Conservation (phyloP, 768 basidiomycete genomes). For the Collybia nuda region DNA sequence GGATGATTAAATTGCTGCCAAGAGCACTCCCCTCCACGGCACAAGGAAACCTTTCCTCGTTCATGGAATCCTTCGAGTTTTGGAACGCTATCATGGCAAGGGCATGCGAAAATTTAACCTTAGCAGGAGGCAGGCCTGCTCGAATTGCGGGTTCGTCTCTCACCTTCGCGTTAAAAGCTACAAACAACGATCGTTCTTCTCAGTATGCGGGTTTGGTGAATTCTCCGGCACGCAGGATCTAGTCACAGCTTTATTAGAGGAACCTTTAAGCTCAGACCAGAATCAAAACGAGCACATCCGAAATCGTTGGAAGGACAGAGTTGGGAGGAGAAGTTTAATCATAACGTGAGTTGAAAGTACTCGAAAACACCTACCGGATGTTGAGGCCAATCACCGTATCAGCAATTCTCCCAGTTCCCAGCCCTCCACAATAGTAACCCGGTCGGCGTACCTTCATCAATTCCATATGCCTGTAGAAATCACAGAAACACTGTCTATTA, state of each 20-base stretch:
- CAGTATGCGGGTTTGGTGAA: conserved; percentile 61
- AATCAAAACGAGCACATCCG: conserved; percentile 40
- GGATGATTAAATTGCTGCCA: conserved; percentile 44
- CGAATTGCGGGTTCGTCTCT: conserved; percentile 49
- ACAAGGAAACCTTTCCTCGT: not conserved
- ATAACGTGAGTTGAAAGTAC: conserved; percentile 32
- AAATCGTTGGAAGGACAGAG: conserved; percentile 44
- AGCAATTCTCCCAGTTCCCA: not conserved
- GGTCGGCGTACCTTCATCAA: conserved; percentile 56
- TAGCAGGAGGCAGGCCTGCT: conserved; percentile 30
- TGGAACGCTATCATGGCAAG: conserved; percentile 46
- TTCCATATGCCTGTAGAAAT: conserved; percentile 53
- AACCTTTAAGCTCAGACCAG: conserved; percentile 62
- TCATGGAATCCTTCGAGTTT: conserved; percentile 32
- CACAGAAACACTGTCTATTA: conserved; percentile 33
- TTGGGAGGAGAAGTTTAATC: conserved; percentile 24
- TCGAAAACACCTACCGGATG: conserved; percentile 12
- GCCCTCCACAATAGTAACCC: conserved; percentile 25
- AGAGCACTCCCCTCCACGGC: conserved; percentile 31
- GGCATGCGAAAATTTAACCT: conserved; percentile 32
- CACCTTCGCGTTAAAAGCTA: conserved; percentile 3
- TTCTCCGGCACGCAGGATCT: conserved; percentile 55
- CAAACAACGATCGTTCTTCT: not conserved
- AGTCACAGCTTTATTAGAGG: conserved; percentile 68
- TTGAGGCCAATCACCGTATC: conserved; percentile 3